Evolutionary conservation across 2,329 filamentous ascomycete species (phyloP).

Genomic region (Davidsoniella eucalypti): DNA sequence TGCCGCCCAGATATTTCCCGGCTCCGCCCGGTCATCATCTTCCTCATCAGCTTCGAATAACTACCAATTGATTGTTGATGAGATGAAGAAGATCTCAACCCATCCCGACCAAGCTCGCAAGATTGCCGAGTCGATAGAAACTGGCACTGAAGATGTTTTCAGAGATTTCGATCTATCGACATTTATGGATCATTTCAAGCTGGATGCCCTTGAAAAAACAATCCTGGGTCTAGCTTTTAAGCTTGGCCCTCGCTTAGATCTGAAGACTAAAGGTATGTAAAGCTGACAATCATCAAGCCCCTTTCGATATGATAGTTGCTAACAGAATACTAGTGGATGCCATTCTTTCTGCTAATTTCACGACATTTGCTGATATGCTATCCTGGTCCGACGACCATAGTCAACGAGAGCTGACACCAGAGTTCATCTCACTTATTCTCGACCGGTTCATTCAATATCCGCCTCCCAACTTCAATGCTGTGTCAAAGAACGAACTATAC

Average conservation of each 20-base stretch:
- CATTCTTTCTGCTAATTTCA: conserved; percentile 68
- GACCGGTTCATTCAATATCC: conserved; percentile 79
- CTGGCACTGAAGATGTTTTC: conserved; percentile 80
- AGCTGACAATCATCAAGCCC: neutral
- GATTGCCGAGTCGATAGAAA: conserved; percentile 87
- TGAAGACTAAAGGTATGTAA: conserved; percentile 68
- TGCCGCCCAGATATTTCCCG: conserved; percentile 78
- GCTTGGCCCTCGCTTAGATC: conserved; percentile 58
- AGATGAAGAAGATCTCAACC: conserved; percentile 72
- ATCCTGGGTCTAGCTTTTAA: conserved; percentile 82
- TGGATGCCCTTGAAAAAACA: conserved; percentile 76
- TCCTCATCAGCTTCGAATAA: conserved; percentile 34
- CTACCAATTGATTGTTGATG: conserved; percentile 64
- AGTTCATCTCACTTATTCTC: conserved; percentile 63
- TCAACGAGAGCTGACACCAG: conserved; percentile 47
- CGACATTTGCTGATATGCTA: conserved; percentile 61
- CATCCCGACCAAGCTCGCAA: conserved; percentile 71
- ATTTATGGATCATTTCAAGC: conserved; percentile 90
- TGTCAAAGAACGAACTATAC: conserved; percentile 52
- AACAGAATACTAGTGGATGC: conserved; percentile 50
- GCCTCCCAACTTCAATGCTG: conserved; percentile 68
- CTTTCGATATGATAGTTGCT: conserved; percentile 9
- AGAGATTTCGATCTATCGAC: conserved; percentile 91
- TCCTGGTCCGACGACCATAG: conserved; percentile 45
- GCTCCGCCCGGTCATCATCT: conserved; percentile 56